Base-by-base conservation (phyloP, 371 early-diverging fungal genomes). In the Thermomucor indicae-seudaticae region DNA sequence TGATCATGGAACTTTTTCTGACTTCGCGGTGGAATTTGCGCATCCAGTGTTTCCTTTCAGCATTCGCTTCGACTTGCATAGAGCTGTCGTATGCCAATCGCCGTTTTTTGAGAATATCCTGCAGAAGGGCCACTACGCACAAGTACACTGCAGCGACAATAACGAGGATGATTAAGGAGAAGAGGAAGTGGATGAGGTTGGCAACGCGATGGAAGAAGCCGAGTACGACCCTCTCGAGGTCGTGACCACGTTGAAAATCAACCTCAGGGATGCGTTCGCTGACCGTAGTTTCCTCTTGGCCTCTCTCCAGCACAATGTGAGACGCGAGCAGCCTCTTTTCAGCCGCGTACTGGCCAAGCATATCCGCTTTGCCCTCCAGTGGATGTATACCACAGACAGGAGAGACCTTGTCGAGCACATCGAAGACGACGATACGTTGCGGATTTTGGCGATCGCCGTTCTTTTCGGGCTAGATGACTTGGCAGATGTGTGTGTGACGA, bases 31-130 rank as follows among this genome's bases (percentile, higher is more conserved):
- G 2, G 60, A 52, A 3, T 70, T 75, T 37, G 6, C 58, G 6
- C 71, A 75, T 38, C 67, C 71, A n/a, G 46, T 62, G 1, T 68
- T 64, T 41, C 75, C 75, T 2, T 60, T 75, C 40, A 49, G 63
- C 1, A 62, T 68, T 60, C 65, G 71, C 0, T 75, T 64, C 43
- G 66, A 70, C 43, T 64, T 75, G 14, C 75, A 75, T 39, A 64
- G 64, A 19, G 53, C 64, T 1, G 66, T 75, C 30, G 51, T 75
- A 2, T 55, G 63, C 27, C 75, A 75, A 41, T 67, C 75, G 0
- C 65, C 69, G 0, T 75, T 68, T 47, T 53, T 75, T 29, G 35
- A 57, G 16, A 53, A 54, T 11, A 29, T 69, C 6, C 16, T 72
- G 3, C 27, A 54, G 28, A 60, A 62, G 40, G 49, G 45, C 22